Conservation (phyloP, 441 rosid genomes). For the Mallotus repandus region DNA sequence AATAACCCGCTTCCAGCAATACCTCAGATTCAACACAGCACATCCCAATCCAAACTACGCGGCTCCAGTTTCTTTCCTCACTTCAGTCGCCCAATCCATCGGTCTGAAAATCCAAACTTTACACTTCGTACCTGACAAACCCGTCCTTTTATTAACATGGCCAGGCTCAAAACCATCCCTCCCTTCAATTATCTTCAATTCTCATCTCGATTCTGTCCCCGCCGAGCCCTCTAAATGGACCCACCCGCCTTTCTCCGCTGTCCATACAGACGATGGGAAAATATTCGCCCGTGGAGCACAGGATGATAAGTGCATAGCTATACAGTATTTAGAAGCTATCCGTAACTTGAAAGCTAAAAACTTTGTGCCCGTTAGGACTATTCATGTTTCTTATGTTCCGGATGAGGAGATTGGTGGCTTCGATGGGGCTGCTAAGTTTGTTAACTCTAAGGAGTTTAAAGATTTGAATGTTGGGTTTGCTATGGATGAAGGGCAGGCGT, state of each 20-base stretch:
- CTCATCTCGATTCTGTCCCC: constrained; percentile 94
- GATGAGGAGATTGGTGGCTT: constrained; percentile 86
- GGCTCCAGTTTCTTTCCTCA: constrained; percentile 56
- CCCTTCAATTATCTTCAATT: constrained; percentile 71
- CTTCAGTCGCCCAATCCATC: constrained; percentile 48
- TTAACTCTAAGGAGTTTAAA: constrained; percentile 48
- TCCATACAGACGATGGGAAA: constrained; percentile 44
- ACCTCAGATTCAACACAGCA: constrained; percentile 71
- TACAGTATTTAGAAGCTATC: constrained; percentile 82
- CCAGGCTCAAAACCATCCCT: constrained; percentile 64
- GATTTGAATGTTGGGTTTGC: constrained; percentile 74
- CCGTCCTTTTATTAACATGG: constrained; percentile 69
- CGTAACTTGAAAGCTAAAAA: constrained; percentile 48
- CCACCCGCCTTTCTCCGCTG: constrained; percentile 79
- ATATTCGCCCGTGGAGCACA: constrained; percentile 86
- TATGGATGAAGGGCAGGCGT: constrained; percentile 89
- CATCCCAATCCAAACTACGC: constrained; percentile 87
- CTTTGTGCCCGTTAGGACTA: constrained; percentile 54
- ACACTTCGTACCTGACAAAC: constrained; percentile 54
- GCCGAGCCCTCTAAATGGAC: constrained; percentile 73
- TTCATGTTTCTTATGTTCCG: constrained; percentile 65
- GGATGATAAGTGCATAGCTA: constrained; percentile 80
- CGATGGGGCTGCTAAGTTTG: constrained; percentile 59
- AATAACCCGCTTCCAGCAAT: constrained; percentile 57
- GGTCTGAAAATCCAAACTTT: constrained; percentile 43